Evolutionary conservation across 1,284 basidiomycete genomes (phyloP).

Genomic region (Leccinum pachyderme): DNA sequence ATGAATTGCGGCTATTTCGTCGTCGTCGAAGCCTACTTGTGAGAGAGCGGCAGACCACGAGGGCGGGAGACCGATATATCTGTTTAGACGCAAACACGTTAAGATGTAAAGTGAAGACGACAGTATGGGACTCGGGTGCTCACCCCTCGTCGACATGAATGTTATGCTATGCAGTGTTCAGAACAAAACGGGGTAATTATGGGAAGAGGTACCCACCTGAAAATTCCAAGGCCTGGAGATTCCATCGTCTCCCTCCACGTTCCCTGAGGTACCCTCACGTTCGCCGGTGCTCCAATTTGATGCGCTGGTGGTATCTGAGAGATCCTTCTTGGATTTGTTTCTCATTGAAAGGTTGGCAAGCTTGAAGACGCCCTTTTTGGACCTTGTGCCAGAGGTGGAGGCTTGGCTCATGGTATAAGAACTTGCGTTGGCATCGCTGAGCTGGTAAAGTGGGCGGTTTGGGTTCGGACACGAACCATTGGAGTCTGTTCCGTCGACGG

Average conservation of each 20-base stretch:
- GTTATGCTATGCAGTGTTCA: conserved; percentile 51
- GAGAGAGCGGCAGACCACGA: conserved; percentile 64
- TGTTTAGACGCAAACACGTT: conserved; percentile 25
- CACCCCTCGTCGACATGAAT: conserved; percentile 77
- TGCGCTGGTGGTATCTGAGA: conserved; percentile 23
- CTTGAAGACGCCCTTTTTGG: conserved; percentile 30
- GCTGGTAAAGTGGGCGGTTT: conserved; percentile 13
- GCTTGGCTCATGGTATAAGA: conserved; percentile 13
- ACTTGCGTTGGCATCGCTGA: conserved; percentile 17
- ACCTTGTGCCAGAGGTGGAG: conserved; percentile 6
- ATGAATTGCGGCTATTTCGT: conserved; percentile 65
- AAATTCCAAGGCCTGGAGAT: conserved; percentile 75
- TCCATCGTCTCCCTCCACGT: conserved; percentile 52
- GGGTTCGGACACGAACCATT: conserved; percentile 21
- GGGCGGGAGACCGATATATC: conserved; percentile 67
- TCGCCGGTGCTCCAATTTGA: conserved; percentile 18
- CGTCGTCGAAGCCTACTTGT: conserved; percentile 59
- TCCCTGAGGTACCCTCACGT: conserved; percentile 13
- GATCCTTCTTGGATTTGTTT: conserved; percentile 40
- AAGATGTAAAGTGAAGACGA: neutral
- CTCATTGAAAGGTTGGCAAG: conserved; percentile 22
- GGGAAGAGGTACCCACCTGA: conserved; percentile 46
- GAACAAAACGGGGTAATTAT: neutral
- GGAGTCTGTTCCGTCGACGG: conserved; percentile 29
- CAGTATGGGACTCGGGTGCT: conserved; percentile 22